Evolutionary conservation across 805 yeast genomes (phyloP).

Genomic region (Yarrowia sp.): DNA sequence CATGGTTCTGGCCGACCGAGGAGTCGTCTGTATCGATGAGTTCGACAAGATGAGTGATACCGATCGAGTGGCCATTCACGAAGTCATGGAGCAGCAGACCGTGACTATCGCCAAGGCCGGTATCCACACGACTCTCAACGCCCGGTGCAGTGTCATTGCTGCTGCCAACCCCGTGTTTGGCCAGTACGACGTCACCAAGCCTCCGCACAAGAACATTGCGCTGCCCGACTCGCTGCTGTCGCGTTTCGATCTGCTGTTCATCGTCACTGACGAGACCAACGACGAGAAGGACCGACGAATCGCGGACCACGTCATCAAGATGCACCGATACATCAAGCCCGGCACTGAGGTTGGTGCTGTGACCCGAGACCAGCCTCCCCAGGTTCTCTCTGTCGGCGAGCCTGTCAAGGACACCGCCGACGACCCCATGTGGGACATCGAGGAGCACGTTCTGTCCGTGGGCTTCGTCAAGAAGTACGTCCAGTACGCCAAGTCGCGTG

Average conservation of each 20-base stretch:
- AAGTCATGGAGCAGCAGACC: conserved; percentile 99
- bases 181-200: conserved; percentile 91
- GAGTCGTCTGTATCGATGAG: conserved; percentile 98
- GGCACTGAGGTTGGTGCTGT: conserved; percentile 94
- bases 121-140: conserved; percentile 91
- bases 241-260: conserved; percentile 92
- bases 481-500: conserved; percentile 88
- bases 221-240: conserved; percentile 93
- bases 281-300: conserved; percentile 80
- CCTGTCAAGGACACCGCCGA: conserved; percentile 48
- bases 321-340: conserved; percentile 85
- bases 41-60: conserved; percentile 98
- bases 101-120: conserved; percentile 97
- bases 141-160: conserved; percentile 94
- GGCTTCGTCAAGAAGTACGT: conserved; percentile 87
- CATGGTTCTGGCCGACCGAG: conserved; percentile 91
- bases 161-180: conserved; percentile 98
- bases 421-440: conserved; percentile 44
- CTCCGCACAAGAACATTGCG: conserved; percentile 95
- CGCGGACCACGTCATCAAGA: conserved; percentile 90
- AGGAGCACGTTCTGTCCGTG: conserved; percentile 60
- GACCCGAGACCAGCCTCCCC: conserved; percentile 67
- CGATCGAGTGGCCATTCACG: conserved; percentile 97
- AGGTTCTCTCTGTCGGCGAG: conserved; percentile 80
- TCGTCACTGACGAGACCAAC: conserved; percentile 92